Percentiles rank a stretch among this genome's conserved stretches.
Conservation (phyloP, 805 yeast species). For the Starmerella khaoyaiensis region DNA sequence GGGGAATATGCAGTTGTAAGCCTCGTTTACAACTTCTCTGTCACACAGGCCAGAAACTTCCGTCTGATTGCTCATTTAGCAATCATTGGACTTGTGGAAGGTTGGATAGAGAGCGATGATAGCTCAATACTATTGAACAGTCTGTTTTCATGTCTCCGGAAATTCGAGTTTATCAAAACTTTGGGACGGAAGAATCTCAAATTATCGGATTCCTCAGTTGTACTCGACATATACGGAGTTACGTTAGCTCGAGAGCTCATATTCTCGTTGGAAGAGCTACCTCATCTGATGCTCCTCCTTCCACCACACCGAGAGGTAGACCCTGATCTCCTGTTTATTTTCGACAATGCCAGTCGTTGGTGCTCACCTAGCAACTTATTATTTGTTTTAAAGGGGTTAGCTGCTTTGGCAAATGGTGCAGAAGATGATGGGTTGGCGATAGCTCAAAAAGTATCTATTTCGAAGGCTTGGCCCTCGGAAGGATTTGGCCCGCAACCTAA, state of each 20-base stretch:
- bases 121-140: constrained; percentile 5
- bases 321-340: background rate
- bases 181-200: constrained; percentile 6
- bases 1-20: constrained; percentile 16
- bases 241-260: constrained; percentile 6
- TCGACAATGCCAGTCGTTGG: constrained; percentile 1
- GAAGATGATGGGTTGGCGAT: constrained; percentile 3
- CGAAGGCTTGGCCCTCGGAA: constrained; percentile 12
- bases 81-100: constrained; percentile 18
- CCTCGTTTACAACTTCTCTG: constrained; percentile 11
- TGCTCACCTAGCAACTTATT: constrained; percentile 4
- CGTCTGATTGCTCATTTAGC: constrained; percentile 7
- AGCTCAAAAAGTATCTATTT: constrained; percentile 6
- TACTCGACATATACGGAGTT: constrained; percentile 8
- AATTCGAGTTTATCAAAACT: constrained; percentile 4
- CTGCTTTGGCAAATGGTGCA: constrained; percentile 8
- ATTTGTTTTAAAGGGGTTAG: constrained; percentile 5
- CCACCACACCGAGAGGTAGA: background rate
- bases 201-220: background rate
- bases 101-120: constrained; percentile 14
- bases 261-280: background rate
- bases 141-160: constrained; percentile 5
- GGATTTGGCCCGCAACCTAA: constrained; percentile 5
- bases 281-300: constrained; percentile 1
- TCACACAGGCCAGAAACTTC: constrained; percentile 8